These are phyloP conservation scores for Pichia membranifaciens DNA, from an alignment of 805 yeast genomes.

Conservation along the genomic window DNA sequence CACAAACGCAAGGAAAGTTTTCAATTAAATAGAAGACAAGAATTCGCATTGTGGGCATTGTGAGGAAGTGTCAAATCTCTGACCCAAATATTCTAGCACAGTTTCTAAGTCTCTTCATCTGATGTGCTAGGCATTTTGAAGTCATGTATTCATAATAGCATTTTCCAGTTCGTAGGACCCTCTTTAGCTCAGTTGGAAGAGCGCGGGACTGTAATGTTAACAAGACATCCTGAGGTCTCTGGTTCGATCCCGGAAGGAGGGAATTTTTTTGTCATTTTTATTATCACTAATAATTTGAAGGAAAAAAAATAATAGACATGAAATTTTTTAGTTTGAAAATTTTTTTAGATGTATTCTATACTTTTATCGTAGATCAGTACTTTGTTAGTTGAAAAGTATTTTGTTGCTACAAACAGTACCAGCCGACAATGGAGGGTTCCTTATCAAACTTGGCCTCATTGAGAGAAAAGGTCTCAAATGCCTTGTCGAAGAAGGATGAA, in stretches of 20 bases:
- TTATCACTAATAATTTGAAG: background rate
- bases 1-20: too few relatives aligned
- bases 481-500: constrained; percentile 34
- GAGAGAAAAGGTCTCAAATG: constrained; percentile 57
- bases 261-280: constrained; percentile 2
- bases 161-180: constrained; percentile 6
- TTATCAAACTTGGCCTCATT: constrained; percentile 49
- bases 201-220: constrained; percentile 19
- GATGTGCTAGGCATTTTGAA: too few relatives aligned
- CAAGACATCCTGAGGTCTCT: constrained; percentile 20
- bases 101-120: too few relatives aligned
- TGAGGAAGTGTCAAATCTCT: too few relatives aligned
- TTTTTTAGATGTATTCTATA: too few relatives aligned
- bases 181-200: constrained; percentile 23
- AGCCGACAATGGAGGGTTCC: constrained; percentile 37
- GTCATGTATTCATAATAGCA: too few relatives aligned
- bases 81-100: too few relatives aligned
- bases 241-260: constrained; percentile 20
- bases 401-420: too few relatives aligned
- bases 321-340: constrained; percentile 1
- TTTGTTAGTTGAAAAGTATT: too few relatives aligned
- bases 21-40: too few relatives aligned
- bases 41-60: too few relatives aligned
- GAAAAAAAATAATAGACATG: background rate
- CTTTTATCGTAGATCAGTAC: too few relatives aligned